Evolutionary conservation across 2,329 filamentous ascomycete genomes (phyloP), one percentile per base, ranked within the genome.

Genomic region (Fusarium sp.): DNA sequence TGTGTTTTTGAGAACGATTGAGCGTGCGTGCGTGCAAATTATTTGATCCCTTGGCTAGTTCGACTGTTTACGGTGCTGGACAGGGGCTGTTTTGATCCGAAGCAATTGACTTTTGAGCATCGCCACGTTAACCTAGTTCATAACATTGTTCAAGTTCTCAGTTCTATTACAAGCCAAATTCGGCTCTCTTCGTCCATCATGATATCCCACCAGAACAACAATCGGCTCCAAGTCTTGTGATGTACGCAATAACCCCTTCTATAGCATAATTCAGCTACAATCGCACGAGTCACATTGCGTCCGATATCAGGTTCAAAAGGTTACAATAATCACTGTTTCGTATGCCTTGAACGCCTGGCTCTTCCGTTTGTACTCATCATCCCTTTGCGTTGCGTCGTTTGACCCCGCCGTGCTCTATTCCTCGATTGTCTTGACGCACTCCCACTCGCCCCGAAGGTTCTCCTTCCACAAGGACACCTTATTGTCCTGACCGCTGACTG

Each of bases 381-480:
- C 94, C 76, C 92, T 92, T 41, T 39, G 38, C 21, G 21, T 55
- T 50, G 26, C 29, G 33, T 35, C 16, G 26, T 26, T 37, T 52
- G 15, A 37, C 39, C 44, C 33, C 13, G 64, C 75, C 84, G 97
- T 82, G 97, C 16, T 68, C 76, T 85, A 97, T 83, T 97, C 93
- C 80, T 97, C 95, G 78, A 99, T 94, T 63, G 93, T 94, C 88
- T 97, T 98, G 71, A 98, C 93, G 76, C 92, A 93, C 82, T 98
- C 94, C 96, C 96, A 99, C 78, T 97, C 93, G 57, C 96, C 96
- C 79, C 92, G 92, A 74, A 99, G 84, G 79, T 97, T 97, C 87
- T 99, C 96, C 87, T 98, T 99, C 95, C 95, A 99, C 80, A 99
- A 82, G 55, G 92, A 97, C 57, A 99, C 94, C 83, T 97, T 94